phyloP scores from a whole-genome alignment of 129 eudicot species.

The Pseudognaphalium luteoalbum region DNA sequence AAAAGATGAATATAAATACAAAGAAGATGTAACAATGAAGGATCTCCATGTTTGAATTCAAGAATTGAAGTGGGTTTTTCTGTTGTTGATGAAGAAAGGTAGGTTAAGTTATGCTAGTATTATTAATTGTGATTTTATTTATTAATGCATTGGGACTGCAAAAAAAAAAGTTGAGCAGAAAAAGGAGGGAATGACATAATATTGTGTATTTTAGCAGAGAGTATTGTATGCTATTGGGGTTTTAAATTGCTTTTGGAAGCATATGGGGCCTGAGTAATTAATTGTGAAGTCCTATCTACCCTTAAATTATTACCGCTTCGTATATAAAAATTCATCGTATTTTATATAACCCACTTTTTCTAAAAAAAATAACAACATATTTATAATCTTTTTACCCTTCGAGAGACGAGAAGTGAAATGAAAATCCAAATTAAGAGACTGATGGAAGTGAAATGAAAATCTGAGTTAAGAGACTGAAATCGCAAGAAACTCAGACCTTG shows the following conservation, averaged over 20 bases:
- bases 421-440: no score
- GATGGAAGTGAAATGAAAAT: no score
- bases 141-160: slow-evolving; percentile 79
- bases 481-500: no score
- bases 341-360: no score
- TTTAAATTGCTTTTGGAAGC: slow-evolving; percentile 51
- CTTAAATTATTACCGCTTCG: neutral
- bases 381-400: no score
- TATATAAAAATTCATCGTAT: neutral
- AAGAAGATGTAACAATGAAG: slow-evolving; percentile 28
- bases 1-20: slow-evolving; percentile 36
- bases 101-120: slow-evolving; percentile 32
- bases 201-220: slow-evolving; percentile 9
- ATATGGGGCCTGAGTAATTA: slow-evolving; percentile 30
- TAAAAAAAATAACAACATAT: no score
- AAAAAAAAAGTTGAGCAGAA: slow-evolving; percentile 36
- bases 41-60: slow-evolving; percentile 46
- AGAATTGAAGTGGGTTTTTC: slow-evolving; percentile 17
- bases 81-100: slow-evolving; percentile 28
- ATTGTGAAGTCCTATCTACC: slow-evolving; percentile 19
- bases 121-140: neutral
- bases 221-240: slow-evolving; percentile 16
- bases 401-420: no score
- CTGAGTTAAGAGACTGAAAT: no score
- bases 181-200: slow-evolving; percentile 40